Evolutionary conservation across 139 green algal species (phyloP), one percentile per base, ranked within the genome.

Genomic region (Chlorella ohadii): DNA sequence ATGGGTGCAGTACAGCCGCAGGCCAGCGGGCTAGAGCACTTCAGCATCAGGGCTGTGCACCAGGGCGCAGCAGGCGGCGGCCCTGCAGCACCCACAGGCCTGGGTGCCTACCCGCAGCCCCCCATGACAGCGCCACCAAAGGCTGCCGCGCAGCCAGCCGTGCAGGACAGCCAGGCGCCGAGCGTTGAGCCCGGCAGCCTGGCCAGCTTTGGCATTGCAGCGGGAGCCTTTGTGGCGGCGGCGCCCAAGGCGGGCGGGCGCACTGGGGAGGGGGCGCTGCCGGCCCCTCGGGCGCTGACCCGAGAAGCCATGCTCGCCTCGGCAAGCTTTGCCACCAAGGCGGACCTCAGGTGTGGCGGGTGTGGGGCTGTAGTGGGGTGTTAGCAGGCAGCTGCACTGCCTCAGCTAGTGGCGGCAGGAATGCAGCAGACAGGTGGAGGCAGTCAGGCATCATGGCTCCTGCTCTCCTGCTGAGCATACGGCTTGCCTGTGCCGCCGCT

Each of bases 131-230:
- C 80, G 4, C 80, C 80, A 3, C 47, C 78, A n/a, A 84, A 76
- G 78, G 78, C 63, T 13, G 33, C 51, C n/a, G 7, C 51, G 2
- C 12, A 51, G 78, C 28, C 20, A 5, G 59, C 12, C 1, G 59
- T 11, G 19, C 38, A 33, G 57, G 57, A 59, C 57, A 78, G 72
- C 9, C 36, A 17, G 27, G 11, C 51, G 22, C 51, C 57, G 36
- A 9, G n/a, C 7, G 28, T 22, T n/a, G 33, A 41, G 33, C 28
- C 33, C 3, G 67, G 44, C 33, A 56, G 79, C 47, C 41, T 83
- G 28, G 67, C 79, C 65, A 78, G 34, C 33, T 84, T 78, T 68
- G 79, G 79, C 67, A 77, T 84, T 34, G 57, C 68, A 4, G 47
- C 67, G 0, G 79, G 44, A 2, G 79, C 79, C 1, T 84, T 84